Base-by-base conservation (phyloP, 2,329 filamentous ascomycete genomes). In the Arthrinium puccinioides region DNA sequence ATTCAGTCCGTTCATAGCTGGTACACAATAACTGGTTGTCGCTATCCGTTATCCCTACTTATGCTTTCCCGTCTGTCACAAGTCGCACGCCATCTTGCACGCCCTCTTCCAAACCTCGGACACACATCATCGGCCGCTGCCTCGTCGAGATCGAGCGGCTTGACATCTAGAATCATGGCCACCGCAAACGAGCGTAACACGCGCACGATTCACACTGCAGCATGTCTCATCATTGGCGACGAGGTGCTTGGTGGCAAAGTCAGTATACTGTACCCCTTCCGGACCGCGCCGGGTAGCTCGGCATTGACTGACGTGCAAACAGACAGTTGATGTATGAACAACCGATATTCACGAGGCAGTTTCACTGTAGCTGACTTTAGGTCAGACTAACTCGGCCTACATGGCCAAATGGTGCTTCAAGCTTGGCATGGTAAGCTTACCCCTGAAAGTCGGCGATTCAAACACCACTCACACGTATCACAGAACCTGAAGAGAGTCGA, bases 231-330 rank as follows among this genome's bases (percentile, higher is more conserved):
- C 42, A 97, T 98, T 52, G 90, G 90, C n/a, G 90, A 97, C 63
- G 90, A 96, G 61, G 88, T 97, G 5, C 71, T 97, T 4, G 89
- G 88, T 16, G 90, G 92, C 51, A 97, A 97, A 82, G 89, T 87
- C 59, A 46, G 67, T 54, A 21, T 5, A 11, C 25, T 27, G 25
- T 27, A 9, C n/a, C n/a, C n/a, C n/a, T n/a, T n/a, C n/a, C n/a
- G n/a, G n/a, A n/a, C n/a, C n/a, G n/a, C n/a, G n/a, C n/a, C n/a
- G n/a, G n/a, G n/a, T n/a, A n/a, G n/a, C n/a, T n/a, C n/a, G n/a
- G n/a, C n/a, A n/a, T n/a, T n/a, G n/a, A n/a, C n/a, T n/a, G n/a
- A n/a, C n/a, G n/a, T n/a, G 6, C 6, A 24, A 30, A 6, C 39
- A 59, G 55, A 59, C 54, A 10, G 47, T 49, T 26, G 55, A 59